Conservation (phyloP, 208 protist species). For the Leishmania tarentolae region DNA sequence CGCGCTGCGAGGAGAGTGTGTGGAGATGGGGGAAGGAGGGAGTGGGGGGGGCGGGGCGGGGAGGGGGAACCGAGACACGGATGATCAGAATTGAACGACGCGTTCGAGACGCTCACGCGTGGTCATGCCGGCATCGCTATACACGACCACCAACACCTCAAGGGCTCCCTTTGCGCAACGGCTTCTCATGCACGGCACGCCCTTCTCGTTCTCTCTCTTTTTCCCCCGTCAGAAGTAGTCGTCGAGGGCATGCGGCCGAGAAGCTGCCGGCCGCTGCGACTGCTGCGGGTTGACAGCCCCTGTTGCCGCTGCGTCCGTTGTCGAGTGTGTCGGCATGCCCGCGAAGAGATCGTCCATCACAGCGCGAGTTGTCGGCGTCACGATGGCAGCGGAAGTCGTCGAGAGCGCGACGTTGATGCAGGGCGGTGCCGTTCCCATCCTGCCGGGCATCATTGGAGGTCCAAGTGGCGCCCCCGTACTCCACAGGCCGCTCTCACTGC, state of each 20-base stretch:
- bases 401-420: background rate
- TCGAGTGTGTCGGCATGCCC: background rate
- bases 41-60: background rate
- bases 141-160: too few species aligned
- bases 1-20: background rate
- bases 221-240: constrained; percentile 40
- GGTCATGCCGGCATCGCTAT: background rate
- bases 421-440: background rate
- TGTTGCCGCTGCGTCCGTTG: background rate
- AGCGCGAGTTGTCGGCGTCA: constrained; percentile 27
- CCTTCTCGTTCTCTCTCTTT: background rate
- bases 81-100: background rate
- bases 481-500: background rate
- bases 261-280: background rate
- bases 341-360: constrained; percentile 56
- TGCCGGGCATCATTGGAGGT: background rate
- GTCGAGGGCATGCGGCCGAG: constrained; percentile 24
- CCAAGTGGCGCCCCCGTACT: constrained; percentile 6
- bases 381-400: background rate
- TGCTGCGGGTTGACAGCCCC: background rate
- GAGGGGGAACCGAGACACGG: background rate
- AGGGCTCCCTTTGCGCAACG: too few species aligned
- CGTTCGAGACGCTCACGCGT: background rate
- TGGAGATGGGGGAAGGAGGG: background rate
- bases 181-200: background rate